Conservation (phyloP, 2,329 filamentous ascomycete species). For the Aspergillus spinulosporus region DNA sequence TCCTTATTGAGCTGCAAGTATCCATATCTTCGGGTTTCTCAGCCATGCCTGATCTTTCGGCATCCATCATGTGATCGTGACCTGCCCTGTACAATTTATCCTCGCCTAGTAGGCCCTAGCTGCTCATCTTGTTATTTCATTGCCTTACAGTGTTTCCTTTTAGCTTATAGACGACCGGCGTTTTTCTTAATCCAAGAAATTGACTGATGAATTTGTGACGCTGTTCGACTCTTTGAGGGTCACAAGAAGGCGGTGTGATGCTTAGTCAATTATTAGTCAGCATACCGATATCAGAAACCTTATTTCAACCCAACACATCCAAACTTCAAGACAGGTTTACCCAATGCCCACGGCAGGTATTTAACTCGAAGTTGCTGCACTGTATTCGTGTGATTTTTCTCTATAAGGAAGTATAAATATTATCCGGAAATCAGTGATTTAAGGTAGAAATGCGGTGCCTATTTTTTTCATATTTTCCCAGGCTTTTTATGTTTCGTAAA, state of each 20-base stretch:
- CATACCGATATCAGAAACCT: no score
- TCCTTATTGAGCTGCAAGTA: constrained; percentile 20
- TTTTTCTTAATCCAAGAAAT: background rate
- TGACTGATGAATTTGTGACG: background rate
- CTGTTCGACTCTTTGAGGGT: background rate
- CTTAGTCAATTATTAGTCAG: no score
- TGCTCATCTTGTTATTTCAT: background rate
- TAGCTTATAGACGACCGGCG: constrained; percentile 1
- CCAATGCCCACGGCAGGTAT: no score
- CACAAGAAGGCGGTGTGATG: no score
- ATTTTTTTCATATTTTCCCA: background rate
- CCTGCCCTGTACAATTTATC: background rate
- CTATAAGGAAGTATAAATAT: no score
- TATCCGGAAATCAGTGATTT: no score
- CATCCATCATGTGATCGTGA: background rate
- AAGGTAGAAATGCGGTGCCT: background rate
- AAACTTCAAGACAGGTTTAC: no score
- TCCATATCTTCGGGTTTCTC: no score
- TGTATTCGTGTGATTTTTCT: no score
- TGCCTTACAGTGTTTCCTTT: background rate
- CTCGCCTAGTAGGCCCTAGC: background rate
- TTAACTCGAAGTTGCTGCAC: no score
- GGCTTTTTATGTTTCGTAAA: background rate
- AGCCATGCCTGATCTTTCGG: background rate
- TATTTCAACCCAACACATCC: no score